Evolutionary conservation across 345 rosid species (phyloP).

Genomic region (Gossypium stocksii): DNA sequence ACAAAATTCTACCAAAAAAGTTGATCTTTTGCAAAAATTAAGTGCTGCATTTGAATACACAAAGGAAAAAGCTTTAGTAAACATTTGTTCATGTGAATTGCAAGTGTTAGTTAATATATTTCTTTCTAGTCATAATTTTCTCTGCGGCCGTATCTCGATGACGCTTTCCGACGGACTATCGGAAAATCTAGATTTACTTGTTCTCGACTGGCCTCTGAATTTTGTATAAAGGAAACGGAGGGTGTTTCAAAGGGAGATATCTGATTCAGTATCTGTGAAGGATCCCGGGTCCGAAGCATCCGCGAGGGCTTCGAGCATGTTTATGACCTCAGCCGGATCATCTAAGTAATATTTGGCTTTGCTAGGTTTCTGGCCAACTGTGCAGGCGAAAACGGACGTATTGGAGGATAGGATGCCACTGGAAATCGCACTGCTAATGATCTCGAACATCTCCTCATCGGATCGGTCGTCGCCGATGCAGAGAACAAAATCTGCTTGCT

Average conservation of each 20-base stretch:
- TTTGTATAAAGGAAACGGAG: background rate
- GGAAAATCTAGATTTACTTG: background rate
- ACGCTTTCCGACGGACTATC: too few relatives aligned
- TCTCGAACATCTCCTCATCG: slow-evolving; percentile 77
- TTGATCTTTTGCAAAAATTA: too few relatives aligned
- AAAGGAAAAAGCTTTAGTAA: too few relatives aligned
- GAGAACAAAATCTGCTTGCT: slow-evolving; percentile 58
- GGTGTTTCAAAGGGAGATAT: slow-evolving; percentile 30
- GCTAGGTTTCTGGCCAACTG: slow-evolving; percentile 95
- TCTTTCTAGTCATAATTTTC: too few relatives aligned
- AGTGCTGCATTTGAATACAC: too few relatives aligned
- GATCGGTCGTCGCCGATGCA: slow-evolving; percentile 76
- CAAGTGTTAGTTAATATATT: too few relatives aligned
- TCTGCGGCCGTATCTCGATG: too few relatives aligned
- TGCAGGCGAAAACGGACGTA: slow-evolving; percentile 68
- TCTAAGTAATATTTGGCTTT: slow-evolving; percentile 91
- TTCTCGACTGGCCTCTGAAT: slow-evolving; percentile 7
- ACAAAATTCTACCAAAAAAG: too few relatives aligned
- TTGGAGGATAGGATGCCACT: slow-evolving; percentile 38
- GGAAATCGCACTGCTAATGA: slow-evolving; percentile 35
- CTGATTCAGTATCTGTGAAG: slow-evolving; percentile 14
- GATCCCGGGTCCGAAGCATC: slow-evolving; percentile 48
- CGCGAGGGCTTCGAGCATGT: slow-evolving; percentile 56
- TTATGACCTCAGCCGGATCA: slow-evolving; percentile 51
- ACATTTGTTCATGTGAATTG: too few relatives aligned